A percentile compares a stretch with the other conserved stretches of the same genome.
phyloP scores from a whole-genome alignment of 257 asterid species.

The Penstemon barbatus region DNA sequence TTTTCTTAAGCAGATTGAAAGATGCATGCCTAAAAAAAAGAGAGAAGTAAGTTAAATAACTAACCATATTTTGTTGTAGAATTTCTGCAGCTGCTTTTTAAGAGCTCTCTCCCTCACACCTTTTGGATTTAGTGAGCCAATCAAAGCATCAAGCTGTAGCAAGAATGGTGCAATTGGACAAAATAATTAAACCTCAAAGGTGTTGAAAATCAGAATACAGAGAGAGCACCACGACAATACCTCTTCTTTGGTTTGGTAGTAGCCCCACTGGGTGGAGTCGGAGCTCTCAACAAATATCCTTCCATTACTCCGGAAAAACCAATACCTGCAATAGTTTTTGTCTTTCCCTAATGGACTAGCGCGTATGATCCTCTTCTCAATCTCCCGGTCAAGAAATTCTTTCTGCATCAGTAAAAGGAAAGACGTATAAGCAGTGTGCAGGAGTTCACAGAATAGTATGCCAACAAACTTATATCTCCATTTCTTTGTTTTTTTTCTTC shows the following conservation, averaged over 20 bases:
- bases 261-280: conserved; percentile 75
- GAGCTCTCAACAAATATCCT: conserved; percentile 75
- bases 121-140: conserved; percentile 73
- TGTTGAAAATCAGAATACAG: conserved; percentile 8
- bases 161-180: conserved; percentile 20
- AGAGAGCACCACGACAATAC: conserved; percentile 33
- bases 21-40: background rate
- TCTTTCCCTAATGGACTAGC: conserved; percentile 75
- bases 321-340: conserved; percentile 60
- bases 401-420: conserved; percentile 51
- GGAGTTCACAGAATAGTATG: too few species aligned
- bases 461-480: conserved; percentile 16
- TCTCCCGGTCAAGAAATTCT: conserved; percentile 83
- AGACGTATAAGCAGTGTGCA: conserved; percentile 7
- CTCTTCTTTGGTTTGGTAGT: conserved; percentile 75
- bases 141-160: conserved; percentile 71
- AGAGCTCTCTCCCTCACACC: conserved; percentile 85
- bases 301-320: conserved; percentile 83
- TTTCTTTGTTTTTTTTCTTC: conserved; percentile 2
- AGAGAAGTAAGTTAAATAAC: conserved; percentile 25
- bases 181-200: conserved; percentile 4
- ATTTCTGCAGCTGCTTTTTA: conserved; percentile 69
- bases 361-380: conserved; percentile 81
- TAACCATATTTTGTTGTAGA: conserved; percentile 66
- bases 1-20: too few species aligned